phyloP scores from a whole-genome alignment of 176 grass and related monocot species.

The Dendrocalamus sinicus region DNA sequence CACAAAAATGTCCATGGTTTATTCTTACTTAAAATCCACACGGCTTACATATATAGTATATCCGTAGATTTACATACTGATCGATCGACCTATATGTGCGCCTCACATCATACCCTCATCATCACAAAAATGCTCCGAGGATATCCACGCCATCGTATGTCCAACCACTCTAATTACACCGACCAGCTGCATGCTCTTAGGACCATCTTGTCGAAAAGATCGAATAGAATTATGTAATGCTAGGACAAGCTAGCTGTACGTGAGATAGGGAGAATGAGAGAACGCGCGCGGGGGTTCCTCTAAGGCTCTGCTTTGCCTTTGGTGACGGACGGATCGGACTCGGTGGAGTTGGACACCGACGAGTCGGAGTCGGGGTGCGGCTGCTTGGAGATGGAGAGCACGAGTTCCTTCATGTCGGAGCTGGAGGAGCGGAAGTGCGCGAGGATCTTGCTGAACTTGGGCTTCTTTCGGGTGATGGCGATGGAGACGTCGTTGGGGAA shows the following conservation, averaged over 20 bases:
- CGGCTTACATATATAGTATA: constrained; percentile 4
- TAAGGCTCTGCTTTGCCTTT: constrained; percentile 37
- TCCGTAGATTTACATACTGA: constrained; percentile 29
- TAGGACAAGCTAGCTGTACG: constrained; percentile 5
- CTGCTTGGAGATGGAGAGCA: constrained; percentile 53
- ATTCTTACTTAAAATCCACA: constrained; percentile 28
- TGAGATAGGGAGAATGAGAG: not conserved
- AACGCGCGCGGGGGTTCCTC: not conserved
- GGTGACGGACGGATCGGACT: constrained; percentile 13
- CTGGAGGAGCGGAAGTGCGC: constrained; percentile 69
- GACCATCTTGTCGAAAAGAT: constrained; percentile 13
- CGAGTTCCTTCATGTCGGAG: constrained; percentile 70
- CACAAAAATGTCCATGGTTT: constrained; percentile 11
- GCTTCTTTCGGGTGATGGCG: constrained; percentile 72
- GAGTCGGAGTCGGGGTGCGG: constrained; percentile 10
- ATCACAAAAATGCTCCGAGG: constrained; percentile 49
- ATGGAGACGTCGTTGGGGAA: constrained; percentile 98
- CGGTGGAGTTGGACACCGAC: not conserved
- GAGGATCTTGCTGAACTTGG: constrained; percentile 83
- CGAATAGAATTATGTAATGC: constrained; percentile 39
- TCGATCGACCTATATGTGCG: not conserved
- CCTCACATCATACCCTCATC: constrained; percentile 43
- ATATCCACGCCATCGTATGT: not conserved
- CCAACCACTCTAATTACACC: not conserved
- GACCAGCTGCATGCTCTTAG: constrained; percentile 9